Percentiles rank a stretch among this genome's conserved stretches.
phyloP scores from a whole-genome alignment of 2,329 filamentous ascomycete species.

The Trichoderma lentiforme region DNA sequence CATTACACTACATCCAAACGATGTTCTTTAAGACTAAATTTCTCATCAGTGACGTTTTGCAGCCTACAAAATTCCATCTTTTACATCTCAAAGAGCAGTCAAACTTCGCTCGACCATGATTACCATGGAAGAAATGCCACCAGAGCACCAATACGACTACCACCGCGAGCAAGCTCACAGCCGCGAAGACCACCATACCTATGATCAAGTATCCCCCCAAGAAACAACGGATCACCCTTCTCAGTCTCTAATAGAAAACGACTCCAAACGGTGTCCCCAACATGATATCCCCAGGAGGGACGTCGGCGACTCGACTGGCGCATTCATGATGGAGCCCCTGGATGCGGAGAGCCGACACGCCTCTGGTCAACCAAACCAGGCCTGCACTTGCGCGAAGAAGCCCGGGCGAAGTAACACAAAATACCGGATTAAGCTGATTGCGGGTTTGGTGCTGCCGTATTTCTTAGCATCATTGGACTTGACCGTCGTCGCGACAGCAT shows the following conservation, averaged over 20 bases:
- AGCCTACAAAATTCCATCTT: fast-evolving
- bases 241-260: neutral
- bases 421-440: neutral
- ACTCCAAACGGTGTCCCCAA: neutral
- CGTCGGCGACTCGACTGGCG: neutral
- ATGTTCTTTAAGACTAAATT: neutral
- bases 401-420: neutral
- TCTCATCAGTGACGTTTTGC: neutral
- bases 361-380: neutral
- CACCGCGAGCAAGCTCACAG: neutral
- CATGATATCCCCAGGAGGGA: neutral
- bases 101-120: neutral
- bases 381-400: neutral
- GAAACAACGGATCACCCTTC: neutral
- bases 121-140: neutral
- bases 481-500: neutral
- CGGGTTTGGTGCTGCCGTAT: neutral
- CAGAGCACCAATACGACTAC: neutral
- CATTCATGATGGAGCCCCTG: neutral
- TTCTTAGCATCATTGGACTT: neutral
- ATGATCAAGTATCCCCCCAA: neutral
- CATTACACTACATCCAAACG: neutral
- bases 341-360: neutral
- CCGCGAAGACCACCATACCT: neutral
- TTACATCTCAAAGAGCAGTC: neutral